phyloP scores from a whole-genome alignment of 192 early-diverging fungal species.

The Backusella morwellensis region DNA sequence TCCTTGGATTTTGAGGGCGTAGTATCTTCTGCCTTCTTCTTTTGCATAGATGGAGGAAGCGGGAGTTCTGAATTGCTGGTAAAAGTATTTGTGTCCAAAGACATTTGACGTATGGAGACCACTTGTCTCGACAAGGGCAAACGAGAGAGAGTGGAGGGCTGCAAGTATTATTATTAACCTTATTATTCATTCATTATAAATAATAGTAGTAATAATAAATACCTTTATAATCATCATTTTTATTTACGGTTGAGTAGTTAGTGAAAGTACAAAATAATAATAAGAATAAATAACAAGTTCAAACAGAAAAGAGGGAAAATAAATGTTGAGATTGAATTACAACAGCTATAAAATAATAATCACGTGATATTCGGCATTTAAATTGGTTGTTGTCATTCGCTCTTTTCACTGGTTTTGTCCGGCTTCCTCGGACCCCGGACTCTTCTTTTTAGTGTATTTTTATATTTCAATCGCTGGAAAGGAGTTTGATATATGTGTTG shows the following conservation, averaged over 20 bases:
- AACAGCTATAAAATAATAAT: background rate
- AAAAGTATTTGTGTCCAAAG: constrained; percentile 3
- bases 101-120: constrained; percentile 6
- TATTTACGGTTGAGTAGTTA: background rate
- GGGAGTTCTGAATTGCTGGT: background rate
- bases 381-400: background rate
- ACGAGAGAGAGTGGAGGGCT: background rate
- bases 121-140: background rate
- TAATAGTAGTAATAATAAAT: background rate
- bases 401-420: background rate
- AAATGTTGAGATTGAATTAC: background rate
- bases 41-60: constrained; percentile 14
- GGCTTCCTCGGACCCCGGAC: background rate
- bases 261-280: background rate
- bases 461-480: background rate
- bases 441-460: background rate
- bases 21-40: background rate
- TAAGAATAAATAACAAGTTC: background rate
- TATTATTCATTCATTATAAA: background rate
- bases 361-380: background rate
- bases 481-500: too few relatives aligned
- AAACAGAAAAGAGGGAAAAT: background rate
- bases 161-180: background rate
- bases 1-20: background rate
- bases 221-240: constrained; percentile 5